These are phyloP conservation scores for Tilletiaria anomala DNA, from an alignment of 1,284 basidiomycete genomes.

Conservation along the genomic window DNA sequence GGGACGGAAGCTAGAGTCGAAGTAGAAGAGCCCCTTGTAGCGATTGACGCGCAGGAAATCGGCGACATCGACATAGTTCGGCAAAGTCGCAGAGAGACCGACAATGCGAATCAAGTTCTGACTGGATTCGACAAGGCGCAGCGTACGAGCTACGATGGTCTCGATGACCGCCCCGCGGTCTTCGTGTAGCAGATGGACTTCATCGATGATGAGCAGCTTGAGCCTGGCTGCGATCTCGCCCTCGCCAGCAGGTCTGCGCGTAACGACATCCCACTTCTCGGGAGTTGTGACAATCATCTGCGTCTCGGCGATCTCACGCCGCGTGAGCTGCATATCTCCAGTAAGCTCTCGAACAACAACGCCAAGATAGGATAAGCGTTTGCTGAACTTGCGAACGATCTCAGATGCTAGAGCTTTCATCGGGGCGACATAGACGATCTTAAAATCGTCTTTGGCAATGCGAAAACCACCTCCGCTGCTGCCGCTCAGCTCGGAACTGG, in stretches of 20 bases:
- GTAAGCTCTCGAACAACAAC: conserved; percentile 84
- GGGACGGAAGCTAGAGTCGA: conserved; percentile 92
- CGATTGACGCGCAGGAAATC: conserved; percentile 85
- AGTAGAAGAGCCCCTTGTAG: conserved; percentile 88
- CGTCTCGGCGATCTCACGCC: conserved; percentile 82
- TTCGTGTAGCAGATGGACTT: conserved; percentile 93
- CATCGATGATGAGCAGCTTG: conserved; percentile 91
- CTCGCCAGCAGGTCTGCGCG: conserved; percentile 88
- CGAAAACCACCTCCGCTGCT: conserved; percentile 31
- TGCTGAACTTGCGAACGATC: conserved; percentile 81
- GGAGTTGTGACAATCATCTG: conserved; percentile 98
- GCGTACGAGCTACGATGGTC: conserved; percentile 88
- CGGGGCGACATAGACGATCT: conserved; percentile 96
- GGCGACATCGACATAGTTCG: conserved; percentile 92
- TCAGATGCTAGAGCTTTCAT: conserved; percentile 98
- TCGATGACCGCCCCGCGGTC: conserved; percentile 97
- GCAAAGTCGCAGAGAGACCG: conserved; percentile 90
- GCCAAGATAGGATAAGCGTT: conserved; percentile 74
- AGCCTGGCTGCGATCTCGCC: conserved; percentile 75
- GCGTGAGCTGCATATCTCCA: conserved; percentile 94
- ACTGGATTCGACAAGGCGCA: conserved; percentile 84
- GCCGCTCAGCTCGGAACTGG: conserved; percentile 55
- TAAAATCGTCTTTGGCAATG: conserved; percentile 49
- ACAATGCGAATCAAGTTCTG: conserved; percentile 97
- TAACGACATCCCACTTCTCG: conserved; percentile 99